Evolutionary conservation across 768 basidiomycete genomes (phyloP).

Genomic region (Pulveroboletus ravenelii): DNA sequence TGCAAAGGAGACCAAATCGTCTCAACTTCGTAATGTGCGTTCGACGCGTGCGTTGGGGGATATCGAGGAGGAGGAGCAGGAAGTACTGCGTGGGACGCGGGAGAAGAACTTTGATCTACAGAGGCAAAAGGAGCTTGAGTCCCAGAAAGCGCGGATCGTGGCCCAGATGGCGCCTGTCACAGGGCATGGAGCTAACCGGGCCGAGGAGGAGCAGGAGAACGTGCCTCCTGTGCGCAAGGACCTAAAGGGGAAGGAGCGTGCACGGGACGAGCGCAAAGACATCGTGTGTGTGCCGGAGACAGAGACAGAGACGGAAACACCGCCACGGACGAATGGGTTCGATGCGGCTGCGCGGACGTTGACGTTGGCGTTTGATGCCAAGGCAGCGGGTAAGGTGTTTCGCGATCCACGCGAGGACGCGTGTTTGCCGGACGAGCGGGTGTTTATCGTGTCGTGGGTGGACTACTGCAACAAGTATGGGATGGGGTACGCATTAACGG

Average conservation of each 20-base stretch:
- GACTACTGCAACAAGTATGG: conserved; percentile 99
- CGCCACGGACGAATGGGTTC: conserved; percentile 49
- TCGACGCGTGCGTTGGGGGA: conserved; percentile 41
- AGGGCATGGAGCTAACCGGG: conserved; percentile 25
- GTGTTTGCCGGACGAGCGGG: conserved; percentile 57
- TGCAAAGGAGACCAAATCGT: conserved; percentile 44
- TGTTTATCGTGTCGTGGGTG: conserved; percentile 98
- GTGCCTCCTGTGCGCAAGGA: conserved; percentile 30
- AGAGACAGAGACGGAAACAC: conserved; percentile 22
- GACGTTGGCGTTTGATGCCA: conserved; percentile 63
- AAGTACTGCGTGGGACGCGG: conserved; percentile 35
- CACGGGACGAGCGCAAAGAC: conserved; percentile 21
- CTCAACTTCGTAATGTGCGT: conserved; percentile 46
- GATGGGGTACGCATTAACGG: conserved; percentile 97
- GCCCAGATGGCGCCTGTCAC: conserved; percentile 78
- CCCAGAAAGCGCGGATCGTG: conserved; percentile 89
- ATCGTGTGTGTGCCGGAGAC: background rate
- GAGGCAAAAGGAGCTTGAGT: conserved; percentile 72
- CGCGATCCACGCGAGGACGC: conserved; percentile 55
- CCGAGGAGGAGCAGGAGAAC: conserved; percentile 34
- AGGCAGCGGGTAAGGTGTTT: conserved; percentile 58
- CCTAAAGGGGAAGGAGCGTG: conserved; percentile 29
- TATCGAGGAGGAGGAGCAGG: conserved; percentile 42
- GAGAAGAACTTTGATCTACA: conserved; percentile 40
- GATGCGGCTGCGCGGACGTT: conserved; percentile 57